Base-by-base conservation (phyloP, 805 yeast genomes). In the Candida tibetensis region DNA sequence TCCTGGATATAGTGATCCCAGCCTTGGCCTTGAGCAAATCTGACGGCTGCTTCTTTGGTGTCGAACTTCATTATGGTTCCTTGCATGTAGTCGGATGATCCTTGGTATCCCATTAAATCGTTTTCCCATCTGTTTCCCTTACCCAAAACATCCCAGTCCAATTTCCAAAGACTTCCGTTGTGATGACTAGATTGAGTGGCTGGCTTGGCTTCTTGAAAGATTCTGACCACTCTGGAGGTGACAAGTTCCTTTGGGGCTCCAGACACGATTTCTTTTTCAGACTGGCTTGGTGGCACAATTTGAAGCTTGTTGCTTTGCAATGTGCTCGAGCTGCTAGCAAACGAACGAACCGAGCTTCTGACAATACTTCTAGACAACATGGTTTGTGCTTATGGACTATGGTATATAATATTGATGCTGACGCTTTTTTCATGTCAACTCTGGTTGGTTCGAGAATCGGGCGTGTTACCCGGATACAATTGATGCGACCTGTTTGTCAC, bases 51-150 rank as follows among this genome's bases (percentile, higher is more conserved):
- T 33, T 86, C 91, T 62, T 77, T 81, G 36, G 81, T 69, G 54
- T 79, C 83, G 58, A 86, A 86, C 58, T 80, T 79, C 71, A 86
- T 62, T 56, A 76, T 76, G 6, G 91, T 82, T 13, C 83, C 88
- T 66, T 85, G 84, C 84, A 87, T 82, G 64, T 79, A 81, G 60
- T 86, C 95, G 26, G 85, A 77, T 31, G 84, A 71, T 32, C 85
- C 76, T 53, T 85, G 90, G 70, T 85, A 86, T 17, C 95, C 95
- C 62, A 86, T 86, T 57, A 86, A 70, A 58, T 85, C 91, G 62
- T 86, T 86, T 58, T 86, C 95, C 95, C 95, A 86, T 58, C 93
- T 71, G 69, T 86, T 79, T 16, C 84, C 86, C 53, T 81, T 78
- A 31, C 80, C 80, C 40, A 82, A 65, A 29, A 85, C 76, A 55